phyloP scores from a whole-genome alignment of 768 basidiomycete species.

The Auriculariales sp. region DNA sequence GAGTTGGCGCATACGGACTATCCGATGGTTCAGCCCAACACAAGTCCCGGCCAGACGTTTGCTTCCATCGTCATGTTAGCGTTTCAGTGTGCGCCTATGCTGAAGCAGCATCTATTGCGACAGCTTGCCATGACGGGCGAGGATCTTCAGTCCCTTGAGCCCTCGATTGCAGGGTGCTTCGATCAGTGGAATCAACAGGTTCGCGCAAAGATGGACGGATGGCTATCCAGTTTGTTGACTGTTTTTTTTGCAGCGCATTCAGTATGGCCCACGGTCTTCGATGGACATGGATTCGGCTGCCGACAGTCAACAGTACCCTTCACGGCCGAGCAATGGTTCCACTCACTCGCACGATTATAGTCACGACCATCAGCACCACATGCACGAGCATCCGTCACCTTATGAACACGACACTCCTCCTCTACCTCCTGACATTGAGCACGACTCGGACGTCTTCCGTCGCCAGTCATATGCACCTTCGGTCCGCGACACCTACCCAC shows the following conservation, averaged over 20 bases:
- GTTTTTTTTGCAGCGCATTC: too few relatives aligned
- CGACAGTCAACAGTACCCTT: too few relatives aligned
- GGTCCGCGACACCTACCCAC: too few relatives aligned
- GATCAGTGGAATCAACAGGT: constrained; percentile 80
- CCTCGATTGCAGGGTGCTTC: constrained; percentile 71
- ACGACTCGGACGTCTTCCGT: not conserved
- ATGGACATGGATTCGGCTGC: too few relatives aligned
- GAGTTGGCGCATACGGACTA: not conserved
- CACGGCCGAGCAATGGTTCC: not conserved
- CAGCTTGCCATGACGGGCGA: constrained; percentile 64
- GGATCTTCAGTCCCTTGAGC: constrained; percentile 64
- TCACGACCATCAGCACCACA: not conserved
- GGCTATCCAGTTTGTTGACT: too few relatives aligned
- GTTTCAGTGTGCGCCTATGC: constrained; percentile 55
- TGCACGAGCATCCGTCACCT: not conserved
- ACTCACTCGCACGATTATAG: not conserved
- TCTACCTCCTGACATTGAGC: not conserved
- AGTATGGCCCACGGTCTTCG: too few relatives aligned
- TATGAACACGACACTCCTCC: not conserved
- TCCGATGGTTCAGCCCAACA: constrained; percentile 20
- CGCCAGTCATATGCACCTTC: too few relatives aligned
- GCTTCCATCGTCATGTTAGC: constrained; percentile 65
- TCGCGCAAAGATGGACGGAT: too few relatives aligned
- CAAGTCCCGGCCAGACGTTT: constrained; percentile 59
- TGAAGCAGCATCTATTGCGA: constrained; percentile 64